Evolutionary conservation across 495 filamentous ascomycete species (phyloP), one percentile per base, ranked within the genome.

Genomic region (Penicillium ucsense): DNA sequence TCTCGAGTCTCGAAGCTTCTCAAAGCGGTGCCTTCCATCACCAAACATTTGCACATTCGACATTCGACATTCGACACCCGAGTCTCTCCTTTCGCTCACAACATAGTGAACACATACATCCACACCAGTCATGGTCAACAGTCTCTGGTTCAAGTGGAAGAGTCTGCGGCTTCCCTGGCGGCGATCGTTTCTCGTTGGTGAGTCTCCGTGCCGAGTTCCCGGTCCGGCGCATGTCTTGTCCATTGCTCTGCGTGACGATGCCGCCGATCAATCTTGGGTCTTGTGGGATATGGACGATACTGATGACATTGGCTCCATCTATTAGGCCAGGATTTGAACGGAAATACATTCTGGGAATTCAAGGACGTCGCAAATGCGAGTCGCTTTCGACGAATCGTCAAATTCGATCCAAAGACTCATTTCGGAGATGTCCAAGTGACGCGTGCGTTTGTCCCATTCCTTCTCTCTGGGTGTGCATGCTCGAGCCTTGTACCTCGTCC

Each of bases 331-430:
- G 92, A 98, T 65, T 81, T 96, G 31, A 54, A 78, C 35, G 89
- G 89, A 20, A 97, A 96, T 67, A 95, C 89, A 28, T 98, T 81
- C 68, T 97, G 90, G 88, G 88, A 94, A 60, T 91, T 95, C 70
- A 81, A 80, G 49, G 81, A 88, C 56, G 64, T 71, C 4, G 53
- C 83, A 6, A 74, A 77, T 52, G 59, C 88, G 48, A 59, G 65
- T 11, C 72, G 75, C 12, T 63, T 66, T 35, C 65, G 81, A 12
- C 68, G 76, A 35, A 94, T 95, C 31, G 84, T 94, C n/a, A 70
- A 81, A 49, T 86, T 71, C 33, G 64, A 70, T 11, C 68, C 71
- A 0, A 70, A 71, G 42, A 79, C 77, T 2, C 84, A 87, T 54
- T 78, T 77, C 62, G 74, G 71, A 56, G 83, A 91, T 43, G 78